Conservation (phyloP, 2,329 filamentous ascomycete species). For the Neonectria ditissima region DNA sequence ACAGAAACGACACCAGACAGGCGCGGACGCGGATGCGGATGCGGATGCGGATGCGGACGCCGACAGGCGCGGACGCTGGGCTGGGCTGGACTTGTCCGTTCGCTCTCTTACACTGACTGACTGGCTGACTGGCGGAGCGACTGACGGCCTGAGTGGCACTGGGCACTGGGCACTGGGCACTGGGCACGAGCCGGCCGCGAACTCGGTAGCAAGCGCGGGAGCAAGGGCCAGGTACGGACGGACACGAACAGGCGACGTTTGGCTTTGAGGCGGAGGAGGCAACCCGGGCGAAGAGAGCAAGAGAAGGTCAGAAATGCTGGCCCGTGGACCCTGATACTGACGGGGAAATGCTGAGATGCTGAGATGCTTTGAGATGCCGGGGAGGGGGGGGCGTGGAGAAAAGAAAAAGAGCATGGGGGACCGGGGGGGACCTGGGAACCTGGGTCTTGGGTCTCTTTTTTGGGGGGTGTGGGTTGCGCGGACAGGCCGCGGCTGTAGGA, state of each 20-base stretch:
- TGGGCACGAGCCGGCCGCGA: not conserved
- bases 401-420: constrained; percentile 13
- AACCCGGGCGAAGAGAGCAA: not conserved
- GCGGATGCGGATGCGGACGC: not conserved
- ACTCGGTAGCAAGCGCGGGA: constrained; percentile 5
- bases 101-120: not conserved
- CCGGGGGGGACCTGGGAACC: constrained; percentile 20
- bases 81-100: not conserved
- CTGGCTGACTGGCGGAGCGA: too few species aligned
- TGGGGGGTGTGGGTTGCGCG: constrained; percentile 22
- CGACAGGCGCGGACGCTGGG: not conserved
- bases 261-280: not conserved
- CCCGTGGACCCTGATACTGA: constrained; percentile 28
- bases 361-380: not conserved
- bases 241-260: not conserved
- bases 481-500: constrained; percentile 24
- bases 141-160: not conserved
- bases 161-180: too few species aligned
- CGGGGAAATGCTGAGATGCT: constrained; percentile 14
- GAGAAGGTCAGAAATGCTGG: constrained; percentile 20
- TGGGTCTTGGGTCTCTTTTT: constrained; percentile 27
- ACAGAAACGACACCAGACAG: not conserved
- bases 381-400: not conserved
- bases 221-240: constrained; percentile 1
- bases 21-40: not conserved